Evolutionary conservation across 2,329 filamentous ascomycete genomes (phyloP).

Genomic region (Metarhizium sp.): DNA sequence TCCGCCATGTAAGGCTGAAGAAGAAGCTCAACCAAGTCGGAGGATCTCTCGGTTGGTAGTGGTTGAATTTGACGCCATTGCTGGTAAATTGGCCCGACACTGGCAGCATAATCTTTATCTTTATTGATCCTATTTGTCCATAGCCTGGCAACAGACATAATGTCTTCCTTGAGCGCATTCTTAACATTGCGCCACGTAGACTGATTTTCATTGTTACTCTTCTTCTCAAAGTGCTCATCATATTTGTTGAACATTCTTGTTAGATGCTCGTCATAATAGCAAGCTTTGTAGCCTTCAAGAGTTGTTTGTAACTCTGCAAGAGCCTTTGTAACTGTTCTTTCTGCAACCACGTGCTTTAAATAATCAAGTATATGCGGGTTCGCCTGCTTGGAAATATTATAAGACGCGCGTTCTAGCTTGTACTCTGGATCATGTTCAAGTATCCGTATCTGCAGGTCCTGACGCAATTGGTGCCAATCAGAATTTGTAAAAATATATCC

Average conservation of each 20-base stretch:
- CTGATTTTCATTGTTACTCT: conserved; percentile 10
- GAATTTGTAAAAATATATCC: conserved; percentile 36
- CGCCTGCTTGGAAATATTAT: conserved; percentile 9
- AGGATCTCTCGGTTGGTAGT: conserved; percentile 11
- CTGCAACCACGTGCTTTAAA: conserved; percentile 46
- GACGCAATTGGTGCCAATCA: conserved; percentile 30
- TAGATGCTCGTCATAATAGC: conserved; percentile 8
- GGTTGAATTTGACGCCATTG: conserved; percentile 34
- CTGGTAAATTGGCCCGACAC: conserved; percentile 26
- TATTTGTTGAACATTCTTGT: too few species aligned
- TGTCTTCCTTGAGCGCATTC: conserved; percentile 21
- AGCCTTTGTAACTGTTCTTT: conserved; percentile 28
- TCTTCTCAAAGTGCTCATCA: too few species aligned
- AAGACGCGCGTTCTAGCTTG: conserved; percentile 19
- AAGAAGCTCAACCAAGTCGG: conserved; percentile 17
- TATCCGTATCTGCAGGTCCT: conserved; percentile 8
- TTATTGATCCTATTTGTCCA: conserved; percentile 24
- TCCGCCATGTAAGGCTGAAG: conserved; percentile 18
- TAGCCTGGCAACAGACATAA: conserved; percentile 16
- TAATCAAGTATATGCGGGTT: conserved; percentile 50
- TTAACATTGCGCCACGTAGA: conserved; percentile 22
- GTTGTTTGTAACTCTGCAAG: conserved; percentile 22
- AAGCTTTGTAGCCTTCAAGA: conserved; percentile 4
- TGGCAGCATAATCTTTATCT: conserved; percentile 10
- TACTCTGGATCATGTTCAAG: conserved; percentile 32